phyloP scores from a whole-genome alignment of 257 asterid species.

The Verbascum thapsus region DNA sequence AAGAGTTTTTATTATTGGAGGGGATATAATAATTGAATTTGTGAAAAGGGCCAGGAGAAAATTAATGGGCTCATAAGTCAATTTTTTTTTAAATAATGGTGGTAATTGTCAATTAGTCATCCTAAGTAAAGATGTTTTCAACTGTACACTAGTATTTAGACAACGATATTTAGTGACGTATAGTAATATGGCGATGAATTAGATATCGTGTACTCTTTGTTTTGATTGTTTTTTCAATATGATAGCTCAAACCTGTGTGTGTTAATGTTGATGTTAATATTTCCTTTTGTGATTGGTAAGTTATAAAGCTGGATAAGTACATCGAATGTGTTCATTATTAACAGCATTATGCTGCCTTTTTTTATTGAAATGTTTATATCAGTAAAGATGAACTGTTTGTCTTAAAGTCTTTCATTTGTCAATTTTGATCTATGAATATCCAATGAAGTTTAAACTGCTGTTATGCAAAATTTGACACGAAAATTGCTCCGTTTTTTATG shows the following conservation, averaged over 20 bases:
- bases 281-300: conserved; percentile 15
- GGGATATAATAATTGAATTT: conserved; percentile 43
- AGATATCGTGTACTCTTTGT: conserved; percentile 25
- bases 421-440: conserved; percentile 13
- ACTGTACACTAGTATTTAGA: conserved; percentile 34
- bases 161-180: conserved; percentile 36
- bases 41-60: conserved; percentile 30
- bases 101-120: conserved; percentile 41
- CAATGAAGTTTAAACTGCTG: conserved; percentile 3
- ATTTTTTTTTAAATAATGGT: conserved; percentile 37
- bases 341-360: conserved; percentile 20
- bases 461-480: background rate
- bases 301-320: conserved; percentile 21
- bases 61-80: conserved; percentile 40
- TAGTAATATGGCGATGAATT: conserved; percentile 36
- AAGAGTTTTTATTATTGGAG: conserved; percentile 28
- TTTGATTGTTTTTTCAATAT: conserved; percentile 30
- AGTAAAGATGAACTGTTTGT: conserved; percentile 1
- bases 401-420: conserved; percentile 8
- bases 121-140: conserved; percentile 35
- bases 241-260: conserved; percentile 21
- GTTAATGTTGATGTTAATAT: conserved; percentile 22
- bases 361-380: background rate
- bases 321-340: conserved; percentile 17
- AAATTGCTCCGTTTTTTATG: conserved; percentile 15